Evolutionary conservation across 225 moss, liverwort and hornwort genomes (phyloP).

Genomic region (Sphagnum tenellum): DNA sequence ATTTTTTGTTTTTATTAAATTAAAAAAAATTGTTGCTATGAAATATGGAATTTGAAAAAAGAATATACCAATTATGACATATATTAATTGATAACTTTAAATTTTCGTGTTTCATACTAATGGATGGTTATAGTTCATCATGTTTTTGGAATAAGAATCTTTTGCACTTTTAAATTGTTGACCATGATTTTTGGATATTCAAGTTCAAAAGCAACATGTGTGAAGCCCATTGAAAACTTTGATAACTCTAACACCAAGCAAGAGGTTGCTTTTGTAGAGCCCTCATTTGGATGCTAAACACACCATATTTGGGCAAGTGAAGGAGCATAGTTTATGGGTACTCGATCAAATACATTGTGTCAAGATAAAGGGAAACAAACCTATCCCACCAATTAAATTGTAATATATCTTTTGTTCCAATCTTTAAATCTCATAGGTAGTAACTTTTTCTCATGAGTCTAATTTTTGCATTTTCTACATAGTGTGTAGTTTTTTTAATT

Average conservation of each 20-base stretch:
- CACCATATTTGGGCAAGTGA: slow-evolving; percentile 83
- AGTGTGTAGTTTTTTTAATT: too few relatives aligned
- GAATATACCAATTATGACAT: too few relatives aligned
- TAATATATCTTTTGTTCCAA: slow-evolving; percentile 4
- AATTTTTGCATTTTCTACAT: background rate
- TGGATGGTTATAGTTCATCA: too few relatives aligned
- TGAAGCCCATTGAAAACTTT: too few relatives aligned
- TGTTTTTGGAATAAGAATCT: too few relatives aligned
- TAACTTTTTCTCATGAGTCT: background rate
- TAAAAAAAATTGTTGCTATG: too few relatives aligned
- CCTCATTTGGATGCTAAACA: slow-evolving; percentile 78
- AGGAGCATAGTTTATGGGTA: slow-evolving; percentile 46
- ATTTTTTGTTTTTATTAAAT: too few relatives aligned
- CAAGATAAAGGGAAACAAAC: slow-evolving; percentile 38
- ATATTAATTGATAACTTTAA: too few relatives aligned
- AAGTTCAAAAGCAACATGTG: too few relatives aligned
- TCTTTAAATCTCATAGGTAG: background rate
- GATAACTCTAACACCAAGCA: background rate
- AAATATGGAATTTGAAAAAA: too few relatives aligned
- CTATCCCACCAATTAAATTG: slow-evolving; percentile 59
- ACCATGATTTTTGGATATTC: background rate
- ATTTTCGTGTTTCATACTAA: too few relatives aligned
- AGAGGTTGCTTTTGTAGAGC: slow-evolving; percentile 22
- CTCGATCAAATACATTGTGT: slow-evolving; percentile 71
- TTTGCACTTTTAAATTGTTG: background rate